Evolutionary conservation across 2,329 filamentous ascomycete species (phyloP).

Genomic region (Pseudocercospora macadamiae): DNA sequence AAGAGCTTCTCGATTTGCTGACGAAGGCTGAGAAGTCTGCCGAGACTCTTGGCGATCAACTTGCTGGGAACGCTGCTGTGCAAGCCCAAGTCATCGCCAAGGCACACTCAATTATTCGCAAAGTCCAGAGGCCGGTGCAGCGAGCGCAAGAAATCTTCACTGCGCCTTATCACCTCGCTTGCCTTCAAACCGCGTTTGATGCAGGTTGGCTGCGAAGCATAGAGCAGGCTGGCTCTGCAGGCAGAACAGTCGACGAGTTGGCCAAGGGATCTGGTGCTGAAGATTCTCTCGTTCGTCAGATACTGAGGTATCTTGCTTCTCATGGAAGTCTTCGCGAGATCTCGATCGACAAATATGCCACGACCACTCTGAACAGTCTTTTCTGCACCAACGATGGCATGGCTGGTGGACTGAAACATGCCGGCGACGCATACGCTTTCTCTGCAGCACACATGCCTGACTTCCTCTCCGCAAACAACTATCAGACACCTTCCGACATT

Average conservation of each 20-base stretch:
- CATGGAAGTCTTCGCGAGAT: not conserved
- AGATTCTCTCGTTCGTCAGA: not conserved
- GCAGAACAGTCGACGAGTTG: not conserved
- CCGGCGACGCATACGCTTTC: not conserved
- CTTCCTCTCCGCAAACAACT: not conserved
- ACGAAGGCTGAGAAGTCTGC: not conserved
- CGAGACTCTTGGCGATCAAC: not conserved
- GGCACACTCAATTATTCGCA: not conserved
- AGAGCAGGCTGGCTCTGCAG: not conserved
- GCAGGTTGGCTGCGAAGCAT: not conserved
- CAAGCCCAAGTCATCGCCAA: not conserved
- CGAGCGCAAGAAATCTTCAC: not conserved
- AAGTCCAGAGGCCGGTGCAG: not conserved
- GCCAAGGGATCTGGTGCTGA: slow-evolving; percentile 1
- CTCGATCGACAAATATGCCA: not conserved
- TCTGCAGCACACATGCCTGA: not conserved
- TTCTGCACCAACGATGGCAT: not conserved
- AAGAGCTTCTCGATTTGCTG: not conserved
- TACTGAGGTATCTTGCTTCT: not conserved
- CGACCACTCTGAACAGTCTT: not conserved
- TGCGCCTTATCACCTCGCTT: slow-evolving; percentile 1
- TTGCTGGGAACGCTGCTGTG: not conserved
- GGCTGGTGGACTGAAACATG: not conserved
- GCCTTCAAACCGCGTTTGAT: not conserved
- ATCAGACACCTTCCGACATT: not conserved